Conservation (phyloP, 129 eudicot genomes). For the Flaveria ramosissima region DNA sequence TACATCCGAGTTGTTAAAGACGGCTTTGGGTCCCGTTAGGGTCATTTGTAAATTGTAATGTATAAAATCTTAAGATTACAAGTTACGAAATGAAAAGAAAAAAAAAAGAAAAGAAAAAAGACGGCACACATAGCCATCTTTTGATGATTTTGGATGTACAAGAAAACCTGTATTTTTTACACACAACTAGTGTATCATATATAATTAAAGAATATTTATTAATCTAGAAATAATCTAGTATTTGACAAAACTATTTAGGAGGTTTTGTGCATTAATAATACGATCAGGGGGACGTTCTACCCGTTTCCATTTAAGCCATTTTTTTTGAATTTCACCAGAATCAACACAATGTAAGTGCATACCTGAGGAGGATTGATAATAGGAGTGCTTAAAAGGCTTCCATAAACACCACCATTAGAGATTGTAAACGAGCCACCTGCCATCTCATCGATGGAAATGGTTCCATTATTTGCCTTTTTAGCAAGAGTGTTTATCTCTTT, state of each 20-base stretch:
- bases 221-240: not conserved
- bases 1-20: too few species aligned
- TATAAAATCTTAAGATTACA: too few species aligned
- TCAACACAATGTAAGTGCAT: not conserved
- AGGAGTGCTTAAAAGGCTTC: slow-evolving; percentile 95
- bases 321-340: not conserved
- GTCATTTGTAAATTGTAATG: too few species aligned
- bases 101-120: too few species aligned
- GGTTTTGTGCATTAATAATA: not conserved
- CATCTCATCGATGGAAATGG: slow-evolving; percentile 91
- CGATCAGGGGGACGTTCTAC: not conserved
- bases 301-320: not conserved
- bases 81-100: too few species aligned
- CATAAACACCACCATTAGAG: slow-evolving; percentile 96
- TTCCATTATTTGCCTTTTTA: slow-evolving; percentile 80
- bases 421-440: slow-evolving; percentile 94
- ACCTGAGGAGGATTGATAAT: slow-evolving; percentile 98
- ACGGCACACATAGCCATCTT: too few species aligned
- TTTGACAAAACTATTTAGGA: not conserved
- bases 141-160: too few species aligned
- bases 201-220: too few species aligned
- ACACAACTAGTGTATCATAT: too few species aligned
- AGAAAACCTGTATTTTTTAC: too few species aligned
- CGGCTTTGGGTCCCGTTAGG: too few species aligned
- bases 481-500: slow-evolving; percentile 82